Evolutionary conservation across 2,329 filamentous ascomycete genomes (phyloP).

Genomic region (Monosporascus sp.): DNA sequence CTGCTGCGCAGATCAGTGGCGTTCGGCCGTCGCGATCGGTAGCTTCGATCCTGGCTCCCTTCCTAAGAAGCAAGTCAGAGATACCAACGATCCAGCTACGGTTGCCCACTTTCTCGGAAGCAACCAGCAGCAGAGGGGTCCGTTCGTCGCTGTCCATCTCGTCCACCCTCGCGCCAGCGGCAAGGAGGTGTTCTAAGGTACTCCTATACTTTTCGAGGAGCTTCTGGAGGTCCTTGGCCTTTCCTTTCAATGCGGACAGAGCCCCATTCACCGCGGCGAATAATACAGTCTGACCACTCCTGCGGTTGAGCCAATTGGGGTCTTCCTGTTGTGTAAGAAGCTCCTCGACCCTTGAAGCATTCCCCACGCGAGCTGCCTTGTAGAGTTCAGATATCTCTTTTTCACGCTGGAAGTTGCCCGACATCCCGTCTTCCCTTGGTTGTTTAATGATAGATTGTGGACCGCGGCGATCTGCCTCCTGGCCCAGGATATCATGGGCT

Average conservation of each 20-base stretch:
- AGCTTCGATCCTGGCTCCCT: conserved; percentile 28
- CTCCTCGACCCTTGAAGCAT: too few species aligned
- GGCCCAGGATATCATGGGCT: conserved; percentile 30
- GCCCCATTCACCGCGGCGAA: too few species aligned
- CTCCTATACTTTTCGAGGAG: neutral
- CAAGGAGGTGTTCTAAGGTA: neutral
- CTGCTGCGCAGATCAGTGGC: conserved; percentile 53
- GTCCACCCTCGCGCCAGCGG: neutral
- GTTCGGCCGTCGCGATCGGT: conserved; percentile 45
- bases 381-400: too few species aligned
- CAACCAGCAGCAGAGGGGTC: conserved; percentile 31
- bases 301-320: too few species aligned
- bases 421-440: conserved; percentile 27
- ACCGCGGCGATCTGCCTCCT: conserved; percentile 13
- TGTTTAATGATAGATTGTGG: conserved; percentile 22
- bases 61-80: conserved; percentile 32
- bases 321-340: too few species aligned
- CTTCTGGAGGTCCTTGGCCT: too few species aligned
- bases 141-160: neutral
- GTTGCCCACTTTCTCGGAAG: conserved; percentile 30
- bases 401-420: too few species aligned
- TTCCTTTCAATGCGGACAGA: too few species aligned
- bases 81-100: conserved; percentile 34
- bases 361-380: too few species aligned
- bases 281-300: too few species aligned